phyloP scores from a whole-genome alignment of 2,329 filamentous ascomycete species.

The Botrytis galanthina region DNA sequence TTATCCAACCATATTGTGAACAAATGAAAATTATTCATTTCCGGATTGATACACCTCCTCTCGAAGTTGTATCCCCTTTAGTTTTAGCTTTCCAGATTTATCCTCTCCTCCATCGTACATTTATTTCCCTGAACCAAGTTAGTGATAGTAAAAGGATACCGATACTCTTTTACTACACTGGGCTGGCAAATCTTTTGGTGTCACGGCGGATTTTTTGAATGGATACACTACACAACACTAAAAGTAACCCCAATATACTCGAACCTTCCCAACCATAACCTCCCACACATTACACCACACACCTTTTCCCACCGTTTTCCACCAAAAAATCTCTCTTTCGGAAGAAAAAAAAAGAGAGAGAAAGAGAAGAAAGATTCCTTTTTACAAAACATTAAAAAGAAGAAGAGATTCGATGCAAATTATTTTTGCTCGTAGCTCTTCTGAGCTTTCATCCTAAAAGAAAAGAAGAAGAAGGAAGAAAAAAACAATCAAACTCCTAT shows the following conservation, averaged over 20 bases:
- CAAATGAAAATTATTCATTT: not conserved
- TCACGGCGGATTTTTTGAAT: conserved; percentile 2
- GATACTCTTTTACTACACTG: conserved; percentile 1
- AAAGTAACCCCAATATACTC: conserved; percentile 13
- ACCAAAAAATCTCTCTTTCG: conserved; percentile 11
- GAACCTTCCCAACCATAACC: conserved; percentile 20
- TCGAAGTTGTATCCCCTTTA: not conserved
- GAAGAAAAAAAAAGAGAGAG: not conserved
- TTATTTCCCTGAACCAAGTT: conserved; percentile 14
- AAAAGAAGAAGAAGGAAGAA: not conserved
- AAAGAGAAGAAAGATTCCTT: not conserved
- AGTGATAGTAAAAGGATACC: not conserved
- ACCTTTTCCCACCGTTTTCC: conserved; percentile 13
- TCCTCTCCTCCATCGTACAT: not conserved
- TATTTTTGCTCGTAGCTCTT: conserved; percentile 20
- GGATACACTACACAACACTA: conserved; percentile 14
- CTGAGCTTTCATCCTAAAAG: conserved; percentile 15
- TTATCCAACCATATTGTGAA: not conserved
- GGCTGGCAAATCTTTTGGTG: conserved; percentile 3
- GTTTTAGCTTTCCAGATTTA: not conserved
- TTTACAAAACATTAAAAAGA: not conserved
- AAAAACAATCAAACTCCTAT: not conserved
- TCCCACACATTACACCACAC: conserved; percentile 8
- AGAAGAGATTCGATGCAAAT: conserved; percentile 21
- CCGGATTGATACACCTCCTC: conserved; percentile 5